Percentiles rank a stretch among this genome's conserved stretches.
phyloP scores from a whole-genome alignment of 345 rosid species.

The Moricandia moricandioides region DNA sequence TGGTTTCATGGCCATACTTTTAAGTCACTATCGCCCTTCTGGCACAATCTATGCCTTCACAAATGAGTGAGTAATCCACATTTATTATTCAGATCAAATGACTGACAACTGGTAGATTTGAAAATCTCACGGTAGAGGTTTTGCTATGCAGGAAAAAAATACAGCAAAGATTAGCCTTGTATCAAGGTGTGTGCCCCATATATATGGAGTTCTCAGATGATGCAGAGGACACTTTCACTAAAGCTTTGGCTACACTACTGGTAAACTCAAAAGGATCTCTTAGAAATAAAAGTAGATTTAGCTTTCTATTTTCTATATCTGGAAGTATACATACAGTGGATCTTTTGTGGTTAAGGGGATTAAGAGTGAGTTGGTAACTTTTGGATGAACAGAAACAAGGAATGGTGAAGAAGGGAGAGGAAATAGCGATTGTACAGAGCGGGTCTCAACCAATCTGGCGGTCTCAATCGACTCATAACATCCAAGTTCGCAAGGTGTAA shows the following conservation, averaged over 20 bases:
- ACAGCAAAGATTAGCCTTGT: slow-evolving; percentile 84
- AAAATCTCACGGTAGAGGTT: slow-evolving; percentile 18
- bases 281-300: neutral
- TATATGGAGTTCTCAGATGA: slow-evolving; percentile 87
- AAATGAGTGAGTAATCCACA: slow-evolving; percentile 61
- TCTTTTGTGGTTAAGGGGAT: neutral
- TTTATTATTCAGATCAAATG: neutral
- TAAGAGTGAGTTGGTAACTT: slow-evolving; percentile 10
- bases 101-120: slow-evolving; percentile 8
- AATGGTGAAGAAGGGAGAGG: slow-evolving; percentile 94
- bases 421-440: slow-evolving; percentile 89
- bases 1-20: slow-evolving; percentile 89
- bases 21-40: slow-evolving; percentile 97
- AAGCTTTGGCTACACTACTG: slow-evolving; percentile 72
- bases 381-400: slow-evolving; percentile 72
- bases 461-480: slow-evolving; percentile 91
- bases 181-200: slow-evolving; percentile 95
- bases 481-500: slow-evolving; percentile 83
- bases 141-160: slow-evolving; percentile 65
- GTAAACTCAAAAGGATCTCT: slow-evolving; percentile 35
- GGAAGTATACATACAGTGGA: neutral
- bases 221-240: slow-evolving; percentile 82
- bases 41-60: slow-evolving; percentile 77
- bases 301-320: neutral
- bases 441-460: slow-evolving; percentile 97